Percentiles rank a stretch among this genome's conserved stretches.
Evolutionary conservation across 805 yeast genomes (phyloP).

Genomic region (Ogataea salicorniae): DNA sequence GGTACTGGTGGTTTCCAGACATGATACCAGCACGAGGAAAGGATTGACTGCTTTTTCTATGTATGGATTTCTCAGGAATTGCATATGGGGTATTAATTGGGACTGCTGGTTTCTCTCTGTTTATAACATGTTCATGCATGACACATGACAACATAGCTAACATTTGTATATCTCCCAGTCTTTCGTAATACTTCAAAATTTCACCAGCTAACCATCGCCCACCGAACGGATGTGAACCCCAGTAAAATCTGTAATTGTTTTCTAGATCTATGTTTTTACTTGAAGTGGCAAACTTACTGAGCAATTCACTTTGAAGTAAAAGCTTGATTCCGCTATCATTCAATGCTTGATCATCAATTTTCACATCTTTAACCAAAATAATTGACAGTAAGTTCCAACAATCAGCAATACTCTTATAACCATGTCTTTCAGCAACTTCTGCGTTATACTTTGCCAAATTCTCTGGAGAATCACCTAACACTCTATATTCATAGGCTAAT

Average conservation of each 20-base stretch:
- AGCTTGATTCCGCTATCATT: conserved; percentile 6
- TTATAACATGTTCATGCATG: conserved; percentile 40
- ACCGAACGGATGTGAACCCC: conserved; percentile 85
- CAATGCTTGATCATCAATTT: conserved; percentile 13
- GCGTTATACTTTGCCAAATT: conserved; percentile 66
- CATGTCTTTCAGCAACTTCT: conserved; percentile 58
- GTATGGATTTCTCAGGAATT: conserved; percentile 4
- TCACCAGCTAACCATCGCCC: conserved; percentile 57
- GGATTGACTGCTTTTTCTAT: background rate
- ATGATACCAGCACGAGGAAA: background rate
- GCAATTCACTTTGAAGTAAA: conserved; percentile 10
- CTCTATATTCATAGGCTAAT: conserved; percentile 60
- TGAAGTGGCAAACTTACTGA: conserved; percentile 13
- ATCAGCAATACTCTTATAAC: conserved; percentile 57
- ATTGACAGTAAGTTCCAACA: conserved; percentile 66
- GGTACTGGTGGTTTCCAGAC: background rate
- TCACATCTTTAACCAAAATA: conserved; percentile 39
- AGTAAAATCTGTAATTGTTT: conserved; percentile 38
- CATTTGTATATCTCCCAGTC: conserved; percentile 73
- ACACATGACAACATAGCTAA: conserved; percentile 82
- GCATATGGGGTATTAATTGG: conserved; percentile 45
- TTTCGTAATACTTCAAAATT: conserved; percentile 60
- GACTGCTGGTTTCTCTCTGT: conserved; percentile 25
- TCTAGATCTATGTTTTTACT: conserved; percentile 8
- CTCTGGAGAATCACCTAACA: conserved; percentile 60